Evolutionary conservation across 352 stramenopile genomes (phyloP).

Genomic region (Elongisporangium prolatum): DNA sequence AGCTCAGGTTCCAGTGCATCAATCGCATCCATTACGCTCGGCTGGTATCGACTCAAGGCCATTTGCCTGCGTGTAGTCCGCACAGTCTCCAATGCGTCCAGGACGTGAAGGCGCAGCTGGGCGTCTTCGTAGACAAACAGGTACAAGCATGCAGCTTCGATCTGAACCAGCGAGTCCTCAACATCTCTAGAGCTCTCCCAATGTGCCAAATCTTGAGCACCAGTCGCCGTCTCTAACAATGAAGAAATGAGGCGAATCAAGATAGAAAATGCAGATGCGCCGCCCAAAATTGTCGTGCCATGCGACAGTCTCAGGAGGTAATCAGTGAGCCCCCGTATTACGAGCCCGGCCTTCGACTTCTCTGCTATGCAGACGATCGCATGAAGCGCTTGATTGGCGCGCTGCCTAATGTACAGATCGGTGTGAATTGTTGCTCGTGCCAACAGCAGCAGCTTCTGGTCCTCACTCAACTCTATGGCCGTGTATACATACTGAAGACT

Average conservation of each 20-base stretch:
- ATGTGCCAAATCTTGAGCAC: constrained; percentile 2
- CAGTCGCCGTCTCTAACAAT: constrained; percentile 19
- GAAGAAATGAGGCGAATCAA: constrained; percentile 27
- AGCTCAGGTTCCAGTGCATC: constrained; percentile 22
- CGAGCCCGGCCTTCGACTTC: constrained; percentile 14
- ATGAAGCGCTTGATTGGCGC: constrained; percentile 30
- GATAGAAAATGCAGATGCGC: constrained; percentile 13
- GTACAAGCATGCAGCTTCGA: constrained; percentile 55
- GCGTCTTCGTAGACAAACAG: constrained; percentile 44
- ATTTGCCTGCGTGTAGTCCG: constrained; percentile 6
- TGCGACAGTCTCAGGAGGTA: constrained; percentile 51
- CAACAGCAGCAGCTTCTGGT: constrained; percentile 64
- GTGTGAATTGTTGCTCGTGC: constrained; percentile 45
- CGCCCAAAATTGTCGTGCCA: constrained; percentile 6
- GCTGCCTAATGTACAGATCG: constrained; percentile 28
- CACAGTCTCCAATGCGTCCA: constrained; percentile 32
- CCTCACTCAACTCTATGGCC: constrained; percentile 40
- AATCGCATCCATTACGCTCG: constrained; percentile 14
- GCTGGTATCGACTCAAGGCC: background rate
- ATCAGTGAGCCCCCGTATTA: constrained; percentile 56
- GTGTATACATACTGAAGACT: constrained; percentile 42
- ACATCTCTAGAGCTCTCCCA: constrained; percentile 31
- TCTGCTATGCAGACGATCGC: constrained; percentile 18
- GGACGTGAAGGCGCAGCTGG: constrained; percentile 16
- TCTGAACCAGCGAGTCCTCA: constrained; percentile 53